These are phyloP conservation scores for Fusarium fujikuroi DNA, from an alignment of 2,329 filamentous ascomycete genomes.

Conservation along the genomic window DNA sequence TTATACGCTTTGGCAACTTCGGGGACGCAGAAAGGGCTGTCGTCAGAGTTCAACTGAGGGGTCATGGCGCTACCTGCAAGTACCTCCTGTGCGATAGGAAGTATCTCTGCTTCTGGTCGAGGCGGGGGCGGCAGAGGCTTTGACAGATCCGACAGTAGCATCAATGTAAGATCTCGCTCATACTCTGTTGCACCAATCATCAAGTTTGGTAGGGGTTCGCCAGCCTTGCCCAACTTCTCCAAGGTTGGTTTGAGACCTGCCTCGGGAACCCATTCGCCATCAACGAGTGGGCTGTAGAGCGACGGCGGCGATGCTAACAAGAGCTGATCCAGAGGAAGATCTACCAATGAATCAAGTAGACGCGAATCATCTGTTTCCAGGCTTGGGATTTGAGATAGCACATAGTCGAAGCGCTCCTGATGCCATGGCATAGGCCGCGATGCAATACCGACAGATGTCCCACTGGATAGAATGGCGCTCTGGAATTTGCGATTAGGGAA, in stretches of 20 bases:
- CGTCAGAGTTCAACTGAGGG: background rate
- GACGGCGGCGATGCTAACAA: background rate
- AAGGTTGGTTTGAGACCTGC: background rate
- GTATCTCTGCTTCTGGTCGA: background rate
- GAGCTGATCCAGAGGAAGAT: background rate
- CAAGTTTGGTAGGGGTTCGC: background rate
- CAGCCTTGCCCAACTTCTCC: background rate
- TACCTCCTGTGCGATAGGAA: background rate
- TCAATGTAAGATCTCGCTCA: background rate
- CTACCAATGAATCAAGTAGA: background rate
- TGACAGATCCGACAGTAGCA: background rate
- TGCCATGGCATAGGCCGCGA: background rate
- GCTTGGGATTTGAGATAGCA: background rate
- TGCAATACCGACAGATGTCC: background rate
- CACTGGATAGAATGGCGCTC: background rate
- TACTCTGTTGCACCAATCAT: background rate
- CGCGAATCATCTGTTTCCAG: background rate
- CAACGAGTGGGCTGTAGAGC: background rate
- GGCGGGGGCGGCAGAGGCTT: background rate
- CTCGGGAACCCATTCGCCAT: background rate
- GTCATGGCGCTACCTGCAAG: background rate
- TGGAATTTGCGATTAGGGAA: background rate
- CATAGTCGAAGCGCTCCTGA: background rate
- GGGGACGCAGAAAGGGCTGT: background rate
- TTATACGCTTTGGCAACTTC: background rate